Evolutionary conservation across 2,329 filamentous ascomycete genomes (phyloP).

Genomic region (Elsinoe batatas): DNA sequence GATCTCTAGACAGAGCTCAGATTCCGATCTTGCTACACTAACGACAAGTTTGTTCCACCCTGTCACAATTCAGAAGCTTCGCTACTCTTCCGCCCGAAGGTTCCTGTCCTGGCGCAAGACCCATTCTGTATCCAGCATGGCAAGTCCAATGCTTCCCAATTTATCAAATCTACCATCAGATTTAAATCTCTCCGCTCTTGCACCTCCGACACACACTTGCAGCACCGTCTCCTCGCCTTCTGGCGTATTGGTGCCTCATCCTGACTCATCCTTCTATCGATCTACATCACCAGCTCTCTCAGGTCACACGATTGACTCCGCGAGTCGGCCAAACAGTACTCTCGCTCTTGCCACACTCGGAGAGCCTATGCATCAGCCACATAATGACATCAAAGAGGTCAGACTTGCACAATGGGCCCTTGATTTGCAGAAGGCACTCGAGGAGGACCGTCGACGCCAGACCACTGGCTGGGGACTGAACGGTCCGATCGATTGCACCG

Average conservation of each 20-base stretch:
- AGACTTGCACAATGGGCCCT: constrained; percentile 72
- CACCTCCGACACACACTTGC: constrained; percentile 12
- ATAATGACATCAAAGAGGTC: constrained; percentile 43
- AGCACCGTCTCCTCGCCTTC: constrained; percentile 21
- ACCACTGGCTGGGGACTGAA: constrained; percentile 54
- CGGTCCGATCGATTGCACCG: constrained; percentile 47
- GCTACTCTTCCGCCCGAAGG: constrained; percentile 75
- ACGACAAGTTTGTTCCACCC: constrained; percentile 67
- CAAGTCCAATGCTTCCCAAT: constrained; percentile 23
- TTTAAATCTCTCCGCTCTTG: not conserved
- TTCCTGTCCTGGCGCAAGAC: constrained; percentile 57
- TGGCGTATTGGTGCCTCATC: constrained; percentile 13
- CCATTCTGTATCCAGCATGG: not conserved
- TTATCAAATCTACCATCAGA: constrained; percentile 4
- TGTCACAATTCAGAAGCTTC: constrained; percentile 69
- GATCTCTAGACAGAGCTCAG: no score
- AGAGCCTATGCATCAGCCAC: not conserved
- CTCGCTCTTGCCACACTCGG: constrained; percentile 5
- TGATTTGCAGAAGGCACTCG: constrained; percentile 66
- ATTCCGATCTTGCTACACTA: constrained; percentile 28
- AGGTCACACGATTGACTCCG: constrained; percentile 11
- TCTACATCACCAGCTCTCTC: constrained; percentile 5
- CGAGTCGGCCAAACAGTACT: not conserved
- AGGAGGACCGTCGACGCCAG: constrained; percentile 65
- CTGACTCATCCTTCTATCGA: constrained; percentile 5